These are phyloP conservation scores for Sclerospora graminicola DNA, from an alignment of 352 stramenopile species.

Conservation along the genomic window DNA sequence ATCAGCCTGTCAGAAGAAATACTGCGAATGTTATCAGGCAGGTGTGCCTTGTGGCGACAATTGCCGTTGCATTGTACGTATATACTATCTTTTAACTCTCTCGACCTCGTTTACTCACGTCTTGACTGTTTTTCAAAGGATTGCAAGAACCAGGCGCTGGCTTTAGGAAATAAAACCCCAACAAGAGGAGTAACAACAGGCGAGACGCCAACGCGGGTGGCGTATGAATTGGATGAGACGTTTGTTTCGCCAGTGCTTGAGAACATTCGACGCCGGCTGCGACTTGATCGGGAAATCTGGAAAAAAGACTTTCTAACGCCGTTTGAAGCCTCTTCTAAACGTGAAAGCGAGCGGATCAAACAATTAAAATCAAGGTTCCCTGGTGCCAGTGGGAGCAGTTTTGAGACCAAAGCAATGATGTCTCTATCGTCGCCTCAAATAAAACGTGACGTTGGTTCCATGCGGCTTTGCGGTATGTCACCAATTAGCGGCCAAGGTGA, in stretches of 20 bases:
- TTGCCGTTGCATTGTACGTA: constrained; percentile 83
- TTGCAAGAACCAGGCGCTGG: constrained; percentile 68
- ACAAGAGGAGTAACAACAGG: constrained; percentile 1
- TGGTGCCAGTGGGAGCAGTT: neutral
- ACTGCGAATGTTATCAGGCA: constrained; percentile 95
- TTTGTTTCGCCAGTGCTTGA: constrained; percentile 57
- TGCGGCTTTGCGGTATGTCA: constrained; percentile 11
- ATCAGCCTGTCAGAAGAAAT: constrained; percentile 95
- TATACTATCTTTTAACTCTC: too few species aligned
- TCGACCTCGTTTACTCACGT: constrained; percentile 2
- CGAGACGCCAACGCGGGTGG: constrained; percentile 15
- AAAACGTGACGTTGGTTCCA: constrained; percentile 4
- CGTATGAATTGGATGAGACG: constrained; percentile 32
- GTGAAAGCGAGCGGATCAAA: constrained; percentile 38
- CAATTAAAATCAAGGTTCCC: constrained; percentile 36
- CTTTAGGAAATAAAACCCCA: constrained; percentile 25
- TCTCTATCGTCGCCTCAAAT: constrained; percentile 15
- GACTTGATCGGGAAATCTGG: constrained; percentile 62
- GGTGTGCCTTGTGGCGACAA: constrained; percentile 79
- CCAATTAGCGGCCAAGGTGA: constrained; percentile 12
- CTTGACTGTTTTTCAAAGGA: constrained; percentile 24
- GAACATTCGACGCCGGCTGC: constrained; percentile 41
- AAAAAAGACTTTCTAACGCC: constrained; percentile 49
- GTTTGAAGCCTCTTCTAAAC: constrained; percentile 43
- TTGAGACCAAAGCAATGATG: constrained; percentile 8